Base-by-base conservation (phyloP, 768 basidiomycete genomes). In the Xerocomus spinulosus region DNA sequence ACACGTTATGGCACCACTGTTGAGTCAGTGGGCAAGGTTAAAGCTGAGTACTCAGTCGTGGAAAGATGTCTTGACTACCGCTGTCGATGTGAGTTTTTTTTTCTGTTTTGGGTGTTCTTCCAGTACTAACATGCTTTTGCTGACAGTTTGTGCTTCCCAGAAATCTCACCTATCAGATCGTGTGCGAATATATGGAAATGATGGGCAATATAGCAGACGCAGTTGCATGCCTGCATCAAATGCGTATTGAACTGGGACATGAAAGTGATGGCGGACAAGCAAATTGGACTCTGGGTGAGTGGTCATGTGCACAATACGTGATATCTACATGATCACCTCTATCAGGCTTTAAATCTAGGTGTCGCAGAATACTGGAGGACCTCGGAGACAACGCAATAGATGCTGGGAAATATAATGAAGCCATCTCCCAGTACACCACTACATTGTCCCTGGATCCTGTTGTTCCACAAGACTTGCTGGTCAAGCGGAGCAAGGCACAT, bases 401-500 rank as follows among this genome's bases (percentile, higher is more conserved):
- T 10, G 35, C 25, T 9, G 4, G 4, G 5, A 21, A 15, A 9
- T 17, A 33, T 10, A 15, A 51, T 2, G 33, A 46, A 24, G 49
- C 52, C 12, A 48, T 50, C 10, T 36, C 24, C 2, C 41, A 36
- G 14, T 55, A 51, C 48, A 51, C 53, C 0, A 25, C 40, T 1
- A 40, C 44, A 5, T 5, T 56, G 12, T 48, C 40, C 4, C 37
- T 56, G 3, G 3, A 38, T 35, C 43, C 47, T 12, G 10, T 28
- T 4, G 14, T 29, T 10, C 44, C 43, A 3, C 18, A 34, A 9
- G 15, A 18, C 17, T 25, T 54, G 12, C 12, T 47, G 3, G 7
- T 42, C 10, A 48, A 54, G 34, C 52, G 55, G 25, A 56, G 52
- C 40, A 48, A 45, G 18, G 38, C 37, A 2, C 37, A 32, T 8